Evolutionary conservation across 2,329 filamentous ascomycete genomes (phyloP).

Genomic region (Plectosphaerella cucumerina): DNA sequence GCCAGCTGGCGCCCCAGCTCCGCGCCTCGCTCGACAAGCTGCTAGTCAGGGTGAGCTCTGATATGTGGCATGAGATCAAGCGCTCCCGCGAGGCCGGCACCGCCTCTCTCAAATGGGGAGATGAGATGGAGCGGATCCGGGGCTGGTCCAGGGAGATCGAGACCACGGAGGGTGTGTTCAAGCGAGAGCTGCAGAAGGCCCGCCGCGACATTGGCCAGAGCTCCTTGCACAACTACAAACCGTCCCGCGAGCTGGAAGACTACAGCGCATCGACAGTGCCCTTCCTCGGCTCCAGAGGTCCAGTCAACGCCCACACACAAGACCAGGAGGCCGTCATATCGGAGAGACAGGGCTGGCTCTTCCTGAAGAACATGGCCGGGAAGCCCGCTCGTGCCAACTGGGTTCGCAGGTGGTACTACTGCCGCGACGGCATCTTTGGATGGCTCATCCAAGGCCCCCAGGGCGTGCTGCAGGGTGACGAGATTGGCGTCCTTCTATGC

Average conservation of each 20-base stretch:
- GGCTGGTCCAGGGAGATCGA: constrained; percentile 97
- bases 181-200: constrained; percentile 72
- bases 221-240: constrained; percentile 66
- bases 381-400: constrained; percentile 89
- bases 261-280: constrained; percentile 89
- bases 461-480: constrained; percentile 91
- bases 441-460: constrained; percentile 82
- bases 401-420: constrained; percentile 92
- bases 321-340: constrained; percentile 45
- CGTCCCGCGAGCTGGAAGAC: constrained; percentile 88
- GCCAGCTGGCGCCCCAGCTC: constrained; percentile 79
- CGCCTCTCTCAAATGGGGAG: constrained; percentile 62
- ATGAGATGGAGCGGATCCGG: constrained; percentile 85
- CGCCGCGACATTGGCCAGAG: constrained; percentile 78
- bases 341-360: constrained; percentile 96
- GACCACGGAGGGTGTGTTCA: constrained; percentile 77
- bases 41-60: constrained; percentile 76
- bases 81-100: constrained; percentile 61
- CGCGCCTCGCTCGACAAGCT: constrained; percentile 81
- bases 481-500: constrained; percentile 91
- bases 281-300: constrained; percentile 69
- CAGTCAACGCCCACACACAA: constrained; percentile 57
- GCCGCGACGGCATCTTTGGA: constrained; percentile 92
- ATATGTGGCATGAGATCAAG: constrained; percentile 86
- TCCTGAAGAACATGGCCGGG: constrained; percentile 73